Base-by-base conservation (phyloP, 2,329 filamentous ascomycete species). In the Fusarium abutilonis region DNA sequence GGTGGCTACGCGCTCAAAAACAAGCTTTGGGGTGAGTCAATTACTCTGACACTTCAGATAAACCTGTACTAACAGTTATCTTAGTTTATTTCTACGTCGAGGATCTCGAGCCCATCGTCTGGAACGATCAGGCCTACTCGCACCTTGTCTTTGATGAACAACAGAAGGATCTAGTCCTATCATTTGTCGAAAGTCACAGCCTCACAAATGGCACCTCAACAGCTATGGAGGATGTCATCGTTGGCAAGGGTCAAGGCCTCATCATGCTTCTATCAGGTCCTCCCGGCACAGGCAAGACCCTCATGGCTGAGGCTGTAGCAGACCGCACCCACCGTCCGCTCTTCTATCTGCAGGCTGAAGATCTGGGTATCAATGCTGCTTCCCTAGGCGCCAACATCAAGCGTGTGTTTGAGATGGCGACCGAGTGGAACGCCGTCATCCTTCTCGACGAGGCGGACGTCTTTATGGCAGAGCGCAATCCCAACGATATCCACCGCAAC, bases 361-460 rank as follows among this genome's bases (percentile, higher is more conserved):
- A 83, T 56, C 73, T 85, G 11, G 82, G 82, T 17, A 77, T 76
- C 39, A 75, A 75, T 29, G 74, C 81, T 1, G 72, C 73, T 2
- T 66, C 72, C 4, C 73, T 85, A 6, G 81, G 82, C n/a, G 69
- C 75, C n/a, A 78, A 79, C 38, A 71, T 86, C 52, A 77, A 78
- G 51, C 73, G 75, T 28, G 75, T 78, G 28, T 82, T 86, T 36
- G 73, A 77, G 54, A 77, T 83, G 56, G 82, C 80, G 3, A 76
- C 77, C 1, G 76, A 77, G 14, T 85, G 83, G 82, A 76, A 79
- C 19, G 81, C 80, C 9, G 78, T 84, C 7, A 70, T 84, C 17
- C 73, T 85, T 4, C 76, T 84, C 4, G 82, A 84, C 60, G 82
- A 84, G 70, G 81, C 81, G 8, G 82, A 84, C 57, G 80, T 84